Percentiles rank a stretch among this genome's conserved stretches.
These are phyloP conservation scores for Acer saccharum DNA, from an alignment of 345 rosid genomes.

Conservation along the genomic window DNA sequence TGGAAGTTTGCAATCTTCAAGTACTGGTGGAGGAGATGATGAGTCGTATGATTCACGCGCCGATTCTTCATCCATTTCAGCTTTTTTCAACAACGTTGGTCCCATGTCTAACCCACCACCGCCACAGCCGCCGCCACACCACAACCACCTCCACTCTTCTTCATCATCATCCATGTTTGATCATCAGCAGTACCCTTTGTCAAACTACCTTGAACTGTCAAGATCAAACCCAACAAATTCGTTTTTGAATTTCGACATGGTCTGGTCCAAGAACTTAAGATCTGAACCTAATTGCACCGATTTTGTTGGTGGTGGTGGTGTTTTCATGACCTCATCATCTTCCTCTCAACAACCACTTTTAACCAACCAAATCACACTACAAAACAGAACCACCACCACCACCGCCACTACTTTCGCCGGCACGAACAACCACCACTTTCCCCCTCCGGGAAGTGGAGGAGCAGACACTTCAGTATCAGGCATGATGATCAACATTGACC, in stretches of 20 bases:
- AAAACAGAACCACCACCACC: constrained; percentile 8
- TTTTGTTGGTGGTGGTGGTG: constrained; percentile 27
- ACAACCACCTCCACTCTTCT: constrained; percentile 29
- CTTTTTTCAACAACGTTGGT: constrained; percentile 43
- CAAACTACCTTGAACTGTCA: constrained; percentile 58
- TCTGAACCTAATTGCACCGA: constrained; percentile 54
- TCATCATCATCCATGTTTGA: constrained; percentile 36
- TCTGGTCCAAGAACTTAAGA: constrained; percentile 55
- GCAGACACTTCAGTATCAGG: constrained; percentile 21
- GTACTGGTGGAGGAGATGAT: constrained; percentile 66
- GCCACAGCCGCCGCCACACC: constrained; percentile 36
- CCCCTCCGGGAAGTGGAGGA: constrained; percentile 17
- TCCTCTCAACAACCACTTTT: constrained; percentile 21
- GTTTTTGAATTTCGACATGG: constrained; percentile 49
- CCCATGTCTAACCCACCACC: constrained; percentile 37
- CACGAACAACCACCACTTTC: not conserved
- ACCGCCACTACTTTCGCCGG: constrained; percentile 18
- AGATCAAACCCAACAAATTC: constrained; percentile 39
- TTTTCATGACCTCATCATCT: constrained; percentile 40
- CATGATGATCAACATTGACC: constrained; percentile 19
- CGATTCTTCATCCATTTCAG: constrained; percentile 43
- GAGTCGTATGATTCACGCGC: constrained; percentile 75
- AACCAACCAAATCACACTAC: constrained; percentile 18
- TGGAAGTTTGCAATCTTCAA: constrained; percentile 84
- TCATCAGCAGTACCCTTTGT: constrained; percentile 29